phyloP scores from a whole-genome alignment of 371 early-diverging fungal species.

The Mucor lusitanicus region DNA sequence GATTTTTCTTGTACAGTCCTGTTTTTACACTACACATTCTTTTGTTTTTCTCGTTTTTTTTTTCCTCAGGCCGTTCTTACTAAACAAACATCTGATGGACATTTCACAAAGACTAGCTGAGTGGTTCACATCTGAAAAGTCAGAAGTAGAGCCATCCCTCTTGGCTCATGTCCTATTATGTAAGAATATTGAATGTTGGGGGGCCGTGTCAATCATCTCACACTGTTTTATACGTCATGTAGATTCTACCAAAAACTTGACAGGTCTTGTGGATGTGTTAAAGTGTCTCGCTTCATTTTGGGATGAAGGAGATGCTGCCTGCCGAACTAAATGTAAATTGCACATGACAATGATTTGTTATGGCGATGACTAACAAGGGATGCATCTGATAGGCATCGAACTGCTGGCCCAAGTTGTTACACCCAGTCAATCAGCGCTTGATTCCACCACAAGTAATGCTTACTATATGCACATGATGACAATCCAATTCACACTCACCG shows the following conservation, averaged over 20 bases:
- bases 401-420: slow-evolving; percentile 30
- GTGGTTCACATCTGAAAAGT: slow-evolving; percentile 32
- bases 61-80: neutral
- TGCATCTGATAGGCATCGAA: slow-evolving; percentile 22
- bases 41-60: neutral
- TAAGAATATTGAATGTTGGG: slow-evolving; percentile 6
- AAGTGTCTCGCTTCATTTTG: slow-evolving; percentile 14
- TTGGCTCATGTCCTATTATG: slow-evolving; percentile 34
- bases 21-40: neutral
- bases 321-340: slow-evolving; percentile 18
- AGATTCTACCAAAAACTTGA: slow-evolving; percentile 24
- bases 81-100: slow-evolving; percentile 7
- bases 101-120: slow-evolving; percentile 15
- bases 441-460: slow-evolving; percentile 22
- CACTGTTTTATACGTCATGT: neutral
- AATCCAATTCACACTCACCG: neutral
- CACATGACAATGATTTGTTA: neutral
- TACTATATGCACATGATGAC: neutral
- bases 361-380: neutral
- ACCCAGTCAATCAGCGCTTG: slow-evolving; percentile 28
- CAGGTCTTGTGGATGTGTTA: slow-evolving; percentile 17
- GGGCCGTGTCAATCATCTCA: neutral
- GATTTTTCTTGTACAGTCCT: slow-evolving; percentile 1
- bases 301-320: slow-evolving; percentile 8
- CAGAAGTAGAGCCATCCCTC: slow-evolving; percentile 33